These are phyloP conservation scores for Pichia nanzhaoensis DNA, from an alignment of 805 yeast genomes.

Conservation along the genomic window DNA sequence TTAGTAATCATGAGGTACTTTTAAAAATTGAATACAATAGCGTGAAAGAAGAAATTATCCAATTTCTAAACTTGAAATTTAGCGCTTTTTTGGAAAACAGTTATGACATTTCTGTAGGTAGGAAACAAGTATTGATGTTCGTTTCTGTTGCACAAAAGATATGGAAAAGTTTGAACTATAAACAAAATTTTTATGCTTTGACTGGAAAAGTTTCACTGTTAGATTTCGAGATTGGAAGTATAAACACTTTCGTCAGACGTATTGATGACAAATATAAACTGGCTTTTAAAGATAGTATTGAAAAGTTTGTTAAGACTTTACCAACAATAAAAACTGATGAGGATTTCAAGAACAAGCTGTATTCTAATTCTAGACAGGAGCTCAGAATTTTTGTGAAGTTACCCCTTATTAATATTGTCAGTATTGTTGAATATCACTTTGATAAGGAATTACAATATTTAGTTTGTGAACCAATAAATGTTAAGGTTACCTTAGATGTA, in stretches of 20 bases:
- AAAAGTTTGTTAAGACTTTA: constrained; percentile 11
- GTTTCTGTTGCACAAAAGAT: constrained; percentile 16
- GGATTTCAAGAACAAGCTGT: not conserved
- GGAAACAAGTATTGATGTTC: constrained; percentile 18
- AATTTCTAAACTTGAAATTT: constrained; percentile 17
- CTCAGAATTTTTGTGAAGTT: constrained; percentile 49
- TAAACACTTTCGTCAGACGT: constrained; percentile 6
- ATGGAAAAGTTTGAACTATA: constrained; percentile 19
- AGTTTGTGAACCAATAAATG: constrained; percentile 59
- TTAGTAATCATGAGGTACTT: constrained; percentile 33
- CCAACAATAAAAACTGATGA: not conserved
- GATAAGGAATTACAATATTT: constrained; percentile 37
- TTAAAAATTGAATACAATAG: constrained; percentile 41
- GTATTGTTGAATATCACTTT: constrained; percentile 44
- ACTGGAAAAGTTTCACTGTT: constrained; percentile 16
- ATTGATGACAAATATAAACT: constrained; percentile 15
- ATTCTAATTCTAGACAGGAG: constrained; percentile 10
- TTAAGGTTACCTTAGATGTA: constrained; percentile 33
- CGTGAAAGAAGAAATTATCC: constrained; percentile 38
- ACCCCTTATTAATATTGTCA: constrained; percentile 56
- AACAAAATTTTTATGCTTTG: constrained; percentile 26
- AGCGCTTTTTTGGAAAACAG: constrained; percentile 8
- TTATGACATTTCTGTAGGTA: not conserved
- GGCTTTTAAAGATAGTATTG: constrained; percentile 10
- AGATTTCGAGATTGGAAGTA: constrained; percentile 11